A percentile compares a stretch with the other conserved stretches of the same genome.
Evolutionary conservation across 73 alveolate species (phyloP).

Genomic region (Effrenium voratum): DNA sequence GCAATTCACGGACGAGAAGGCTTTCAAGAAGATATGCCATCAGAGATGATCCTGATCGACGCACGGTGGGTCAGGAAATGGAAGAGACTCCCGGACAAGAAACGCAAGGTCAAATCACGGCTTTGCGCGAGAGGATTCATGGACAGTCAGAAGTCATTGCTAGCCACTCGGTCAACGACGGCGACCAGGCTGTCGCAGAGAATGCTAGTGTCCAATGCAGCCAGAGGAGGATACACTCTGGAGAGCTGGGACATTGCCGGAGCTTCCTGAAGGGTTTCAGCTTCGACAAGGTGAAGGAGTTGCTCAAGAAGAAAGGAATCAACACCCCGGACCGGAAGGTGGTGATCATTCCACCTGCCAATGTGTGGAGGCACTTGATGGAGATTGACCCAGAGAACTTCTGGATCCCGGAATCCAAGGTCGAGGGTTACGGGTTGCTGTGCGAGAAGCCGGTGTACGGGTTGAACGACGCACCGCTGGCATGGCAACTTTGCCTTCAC

Average conservation of each 20-base stretch:
- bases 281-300: not conserved
- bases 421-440: not conserved
- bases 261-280: conserved; percentile 29
- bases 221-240: not conserved
- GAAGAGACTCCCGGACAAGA: not conserved
- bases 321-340: not conserved
- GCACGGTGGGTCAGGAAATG: conserved; percentile 4
- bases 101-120: not conserved
- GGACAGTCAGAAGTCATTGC: not conserved
- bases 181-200: not conserved
- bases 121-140: conserved; percentile 8
- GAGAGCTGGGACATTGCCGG: conserved; percentile 43
- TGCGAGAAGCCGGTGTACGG: conserved; percentile 46
- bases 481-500: conserved; percentile 22
- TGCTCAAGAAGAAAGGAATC: not conserved
- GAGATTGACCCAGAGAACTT: not conserved
- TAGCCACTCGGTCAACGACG: not conserved
- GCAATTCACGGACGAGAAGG: conserved; percentile 8
- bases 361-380: conserved; percentile 16
- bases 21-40: not conserved
- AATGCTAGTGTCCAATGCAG: not conserved
- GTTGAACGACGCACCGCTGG: conserved; percentile 32
- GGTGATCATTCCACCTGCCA: not conserved
- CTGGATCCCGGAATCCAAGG: not conserved
- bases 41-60: not conserved